These are phyloP conservation scores for Penicillium bovifimosum DNA, from an alignment of 495 filamentous ascomycete genomes.

Conservation along the genomic window DNA sequence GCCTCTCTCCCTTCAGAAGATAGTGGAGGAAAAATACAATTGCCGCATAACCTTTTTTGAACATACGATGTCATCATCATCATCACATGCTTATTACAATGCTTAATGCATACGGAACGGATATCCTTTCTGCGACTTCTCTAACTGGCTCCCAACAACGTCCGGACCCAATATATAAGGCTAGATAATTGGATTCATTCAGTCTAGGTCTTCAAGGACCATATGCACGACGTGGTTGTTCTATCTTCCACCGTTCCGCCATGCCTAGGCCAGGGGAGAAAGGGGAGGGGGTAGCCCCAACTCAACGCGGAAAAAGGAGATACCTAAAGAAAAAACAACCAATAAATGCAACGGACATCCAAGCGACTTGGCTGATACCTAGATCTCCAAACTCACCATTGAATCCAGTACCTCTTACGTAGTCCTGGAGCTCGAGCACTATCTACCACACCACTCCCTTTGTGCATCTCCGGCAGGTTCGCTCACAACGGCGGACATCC, in stretches of 20 bases:
- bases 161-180: not conserved
- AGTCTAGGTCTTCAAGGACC: constrained; percentile 11
- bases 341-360: not conserved
- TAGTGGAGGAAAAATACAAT: not conserved
- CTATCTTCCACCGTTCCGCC: constrained; percentile 12
- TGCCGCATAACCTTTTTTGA: not conserved
- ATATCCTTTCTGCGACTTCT: not conserved
- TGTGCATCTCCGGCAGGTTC: not conserved
- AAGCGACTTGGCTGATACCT: not conserved
- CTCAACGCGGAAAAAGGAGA: constrained; percentile 3
- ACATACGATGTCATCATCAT: not conserved
- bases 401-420: not conserved
- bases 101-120: not conserved
- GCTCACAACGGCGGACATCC: not conserved
- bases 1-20: not conserved
- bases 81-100: constrained; percentile 1
- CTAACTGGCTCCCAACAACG: not conserved
- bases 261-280: constrained; percentile 11
- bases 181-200: not conserved
- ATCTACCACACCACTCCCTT: not conserved
- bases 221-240: constrained; percentile 24
- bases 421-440: not conserved
- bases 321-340: not conserved
- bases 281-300: constrained; percentile 12
- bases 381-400: not conserved